Evolutionary conservation across 495 filamentous ascomycete genomes (phyloP), one percentile per base, ranked within the genome.

Genomic region (Xylona heveae): DNA sequence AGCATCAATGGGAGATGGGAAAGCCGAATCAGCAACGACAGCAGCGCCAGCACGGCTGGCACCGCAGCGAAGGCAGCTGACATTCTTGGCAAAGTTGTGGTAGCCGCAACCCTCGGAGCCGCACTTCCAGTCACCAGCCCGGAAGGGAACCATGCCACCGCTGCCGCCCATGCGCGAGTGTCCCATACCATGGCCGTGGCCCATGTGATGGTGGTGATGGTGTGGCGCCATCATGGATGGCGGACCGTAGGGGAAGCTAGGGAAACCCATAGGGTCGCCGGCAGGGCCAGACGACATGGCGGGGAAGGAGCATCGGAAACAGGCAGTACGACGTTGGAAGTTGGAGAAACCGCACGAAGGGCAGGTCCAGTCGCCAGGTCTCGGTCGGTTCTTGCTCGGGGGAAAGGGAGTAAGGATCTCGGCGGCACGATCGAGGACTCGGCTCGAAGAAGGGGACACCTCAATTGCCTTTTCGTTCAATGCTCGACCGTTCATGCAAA

Each of bases 21-120:
- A 94, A 12, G 78, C 80, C 16, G 82, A 80, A 46, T 94, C 88
- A 18, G 84, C 84, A 34, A 94, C 82, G 10, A 95, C 77, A 17
- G 84, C 82, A 33, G 88, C 88, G 33, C 76, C 76, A 32, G 83
- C 83, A 42, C 88, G 80, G 49, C 83, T 88, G 15, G 83, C 90
- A 45, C 88, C 88, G 45, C 88, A 97, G 33, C 88, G 78, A 33
- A 97, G 66, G 52, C 88, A 97, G 50, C 78, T 88, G 40, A 94
- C 85, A 47, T 97, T 97, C 66, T 97, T 97, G 27, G 88, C 88
- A 46, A 97, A 97, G 53, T 97, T 97, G 55, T 97, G 88, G 45
- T 97, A 97, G 20, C 78, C 81, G 50, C 88, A 97, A n/a, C 82
- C 82, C 46, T 94, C 85, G 23, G 82, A 84, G 28, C 88, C 88